Base-by-base conservation (phyloP, 2,329 filamentous ascomycete species). In the Tolypocladium ophioglossoides region DNA sequence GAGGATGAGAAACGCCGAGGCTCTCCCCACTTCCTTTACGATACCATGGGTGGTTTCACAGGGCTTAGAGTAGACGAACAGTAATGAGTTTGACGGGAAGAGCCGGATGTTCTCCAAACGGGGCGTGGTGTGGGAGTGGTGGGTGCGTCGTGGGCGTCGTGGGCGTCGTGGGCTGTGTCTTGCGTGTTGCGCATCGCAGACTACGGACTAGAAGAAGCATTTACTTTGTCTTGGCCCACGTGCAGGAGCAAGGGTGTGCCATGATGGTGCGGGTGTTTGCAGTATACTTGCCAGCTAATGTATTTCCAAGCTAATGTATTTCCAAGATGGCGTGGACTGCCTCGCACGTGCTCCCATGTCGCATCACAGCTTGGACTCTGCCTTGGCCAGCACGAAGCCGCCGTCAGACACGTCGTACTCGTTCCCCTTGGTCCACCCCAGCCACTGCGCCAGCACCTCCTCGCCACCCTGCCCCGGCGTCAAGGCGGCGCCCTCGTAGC, bases 391-490 rank as follows among this genome's bases (percentile, higher is more conserved):
- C 22, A 85, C 77, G 57, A 90, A 67, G 0, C 80, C 84, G 0
- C 86, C 87, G 32, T 80, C 72, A 32, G 76, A 70, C 2, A 88
- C 73, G n/a, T 82, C 78, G 66, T 85, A 96, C 35, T 96, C 82
- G 56, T 71, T 76, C 1, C 87, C 90, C 62, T 75, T 79, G 56
- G 74, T 77, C 89, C 90, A 95, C 0, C 89, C 88, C 60, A 86
- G 74, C 92, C 92, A 96, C 51, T 77, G 68, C 51, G 71, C 72
- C 57, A 96, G 66, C 4, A 79, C 78, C 52, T 83, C 80, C 66
- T 90, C 85, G 1, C 89, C 91, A 5, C 87, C 89, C 27, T 84
- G 72, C 0, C 91, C 89, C 1, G 88, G 81, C 4, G 67, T 67
- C 54, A 96, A 67, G 0, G 77, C 69, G 24, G 70, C 71, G 20